phyloP scores from a whole-genome alignment of 208 protist species.

The Leishmania mexicana region DNA sequence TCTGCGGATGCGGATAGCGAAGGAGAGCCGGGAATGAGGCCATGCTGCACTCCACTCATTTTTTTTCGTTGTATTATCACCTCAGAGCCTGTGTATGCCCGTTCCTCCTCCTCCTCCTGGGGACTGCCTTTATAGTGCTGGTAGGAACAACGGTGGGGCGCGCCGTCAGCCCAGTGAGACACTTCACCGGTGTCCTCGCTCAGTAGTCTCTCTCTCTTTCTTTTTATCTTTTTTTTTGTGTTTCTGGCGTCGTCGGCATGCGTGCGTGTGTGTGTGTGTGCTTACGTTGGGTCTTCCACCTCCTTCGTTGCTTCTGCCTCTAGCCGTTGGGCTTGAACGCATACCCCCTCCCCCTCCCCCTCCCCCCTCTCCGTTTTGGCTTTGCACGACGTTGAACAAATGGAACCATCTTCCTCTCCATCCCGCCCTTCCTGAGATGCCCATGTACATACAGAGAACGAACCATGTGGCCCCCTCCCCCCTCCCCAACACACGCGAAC shows the following conservation, averaged over 20 bases:
- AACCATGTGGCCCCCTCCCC: neutral
- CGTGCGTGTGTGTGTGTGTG: neutral
- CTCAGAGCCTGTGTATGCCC: neutral
- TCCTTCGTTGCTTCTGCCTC: neutral
- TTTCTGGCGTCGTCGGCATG: neutral
- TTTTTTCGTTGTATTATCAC: neutral
- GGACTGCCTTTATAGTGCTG: neutral
- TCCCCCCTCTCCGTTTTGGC: neutral
- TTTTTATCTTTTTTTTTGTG: neutral
- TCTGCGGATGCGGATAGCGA: constrained; percentile 37
- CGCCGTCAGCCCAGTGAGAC: neutral
- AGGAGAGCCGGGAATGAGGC: constrained; percentile 7
- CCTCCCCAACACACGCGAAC: neutral
- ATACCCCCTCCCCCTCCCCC: neutral
- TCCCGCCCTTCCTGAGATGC: neutral
- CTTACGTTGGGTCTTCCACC: neutral
- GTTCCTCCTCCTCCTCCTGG: too few species aligned
- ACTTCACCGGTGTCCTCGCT: neutral
- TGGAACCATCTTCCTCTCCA: neutral
- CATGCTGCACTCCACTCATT: neutral
- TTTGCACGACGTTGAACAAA: neutral
- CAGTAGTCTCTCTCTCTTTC: neutral
- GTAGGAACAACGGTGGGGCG: neutral
- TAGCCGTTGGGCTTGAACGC: neutral
- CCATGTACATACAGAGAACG: neutral